Evolutionary conservation across 805 yeast genomes (phyloP).

Genomic region (Candida qinlingensis): DNA sequence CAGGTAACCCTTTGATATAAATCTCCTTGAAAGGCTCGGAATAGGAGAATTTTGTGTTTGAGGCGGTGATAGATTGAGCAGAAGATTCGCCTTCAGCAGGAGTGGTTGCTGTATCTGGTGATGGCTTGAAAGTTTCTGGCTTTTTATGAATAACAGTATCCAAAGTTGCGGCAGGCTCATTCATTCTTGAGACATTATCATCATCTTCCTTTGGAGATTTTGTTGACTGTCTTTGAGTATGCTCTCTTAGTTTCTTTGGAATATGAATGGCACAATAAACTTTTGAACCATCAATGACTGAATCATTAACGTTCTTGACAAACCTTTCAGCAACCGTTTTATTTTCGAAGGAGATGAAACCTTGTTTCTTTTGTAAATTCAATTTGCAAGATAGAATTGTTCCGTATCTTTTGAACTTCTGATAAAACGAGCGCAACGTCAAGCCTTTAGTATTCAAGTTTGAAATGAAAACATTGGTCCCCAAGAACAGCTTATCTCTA

Average conservation of each 20-base stretch:
- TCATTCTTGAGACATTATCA: not conserved
- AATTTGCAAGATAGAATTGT: conserved; percentile 39
- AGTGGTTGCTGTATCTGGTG: not conserved
- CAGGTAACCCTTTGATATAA: conserved; percentile 45
- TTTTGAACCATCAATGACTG: conserved; percentile 25
- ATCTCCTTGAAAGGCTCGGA: conserved; percentile 24
- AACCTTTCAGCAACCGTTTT: conserved; percentile 30
- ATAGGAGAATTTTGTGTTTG: not conserved
- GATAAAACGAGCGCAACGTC: conserved; percentile 43
- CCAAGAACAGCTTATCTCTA: conserved; percentile 32
- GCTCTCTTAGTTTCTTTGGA: conserved; percentile 21
- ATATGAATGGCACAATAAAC: conserved; percentile 38
- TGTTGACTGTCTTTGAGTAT: not conserved
- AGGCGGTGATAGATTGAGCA: not conserved
- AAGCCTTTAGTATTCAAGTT: conserved; percentile 30
- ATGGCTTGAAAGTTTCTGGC: not conserved
- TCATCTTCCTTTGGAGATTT: not conserved
- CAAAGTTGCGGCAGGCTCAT: conserved; percentile 3
- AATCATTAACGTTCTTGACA: conserved; percentile 28
- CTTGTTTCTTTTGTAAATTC: conserved; percentile 33
- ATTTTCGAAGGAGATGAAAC: conserved; percentile 34
- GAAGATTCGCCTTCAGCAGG: not conserved
- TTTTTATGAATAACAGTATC: conserved; percentile 2
- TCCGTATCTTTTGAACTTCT: conserved; percentile 43
- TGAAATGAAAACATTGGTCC: conserved; percentile 47